Conservation (phyloP, 805 yeast species). For the Saturnispora diversa region DNA sequence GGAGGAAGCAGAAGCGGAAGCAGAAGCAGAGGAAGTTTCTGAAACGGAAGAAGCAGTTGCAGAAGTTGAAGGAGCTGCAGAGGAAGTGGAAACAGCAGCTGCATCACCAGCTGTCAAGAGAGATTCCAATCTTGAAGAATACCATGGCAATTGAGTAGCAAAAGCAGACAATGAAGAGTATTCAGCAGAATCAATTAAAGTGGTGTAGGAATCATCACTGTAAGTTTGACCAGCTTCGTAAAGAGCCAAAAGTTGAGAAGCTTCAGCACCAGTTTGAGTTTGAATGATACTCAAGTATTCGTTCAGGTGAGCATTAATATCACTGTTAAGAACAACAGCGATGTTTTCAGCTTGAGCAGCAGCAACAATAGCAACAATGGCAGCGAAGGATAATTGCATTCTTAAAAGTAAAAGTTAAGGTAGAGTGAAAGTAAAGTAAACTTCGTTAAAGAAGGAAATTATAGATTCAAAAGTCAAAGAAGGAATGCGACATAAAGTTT, state of each 20-base stretch:
- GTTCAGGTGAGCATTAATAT: slow-evolving; percentile 27
- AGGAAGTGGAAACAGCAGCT: slow-evolving; percentile 10
- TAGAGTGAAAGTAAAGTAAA: no score
- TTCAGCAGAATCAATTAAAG: slow-evolving; percentile 26
- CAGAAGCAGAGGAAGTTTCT: slow-evolving; percentile 14
- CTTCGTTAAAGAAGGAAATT: no score
- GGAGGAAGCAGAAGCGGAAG: slow-evolving; percentile 12
- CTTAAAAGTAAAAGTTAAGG: no score
- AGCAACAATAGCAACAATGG: slow-evolving; percentile 21
- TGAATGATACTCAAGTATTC: slow-evolving; percentile 30
- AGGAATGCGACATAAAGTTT: no score
- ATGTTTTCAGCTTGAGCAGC: slow-evolving; percentile 22
- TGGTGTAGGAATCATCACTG: slow-evolving; percentile 39
- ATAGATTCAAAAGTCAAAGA: no score
- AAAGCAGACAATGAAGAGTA: slow-evolving; percentile 19
- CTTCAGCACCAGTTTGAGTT: slow-evolving; percentile 24
- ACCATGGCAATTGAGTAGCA: slow-evolving; percentile 31
- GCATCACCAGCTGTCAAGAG: slow-evolving; percentile 14
- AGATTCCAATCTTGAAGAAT: slow-evolving; percentile 25
- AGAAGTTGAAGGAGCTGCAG: slow-evolving; percentile 14
- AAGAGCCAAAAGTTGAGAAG: slow-evolving; percentile 27
- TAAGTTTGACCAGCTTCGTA: slow-evolving; percentile 32
- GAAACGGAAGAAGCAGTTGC: slow-evolving; percentile 13
- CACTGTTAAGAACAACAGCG: slow-evolving; percentile 33
- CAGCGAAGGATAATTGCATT: slow-evolving; percentile 24